Evolutionary conservation across 2,329 filamentous ascomycete species (phyloP).

Genomic region (Fusarium setosum): DNA sequence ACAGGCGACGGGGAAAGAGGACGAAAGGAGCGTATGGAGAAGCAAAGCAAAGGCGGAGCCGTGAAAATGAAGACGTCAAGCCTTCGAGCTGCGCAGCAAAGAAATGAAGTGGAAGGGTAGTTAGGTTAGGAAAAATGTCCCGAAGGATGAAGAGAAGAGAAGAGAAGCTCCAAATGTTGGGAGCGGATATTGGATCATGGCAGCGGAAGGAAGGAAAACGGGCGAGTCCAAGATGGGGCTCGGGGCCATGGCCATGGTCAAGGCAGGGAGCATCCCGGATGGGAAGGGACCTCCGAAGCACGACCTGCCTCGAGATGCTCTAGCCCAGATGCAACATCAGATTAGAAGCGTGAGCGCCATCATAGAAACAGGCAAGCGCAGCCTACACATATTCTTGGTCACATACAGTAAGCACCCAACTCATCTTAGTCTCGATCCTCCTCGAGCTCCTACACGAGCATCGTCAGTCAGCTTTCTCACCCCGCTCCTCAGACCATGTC

Average conservation of each 20-base stretch:
- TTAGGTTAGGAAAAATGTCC: slow-evolving; percentile 6
- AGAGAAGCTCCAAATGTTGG: slow-evolving; percentile 11
- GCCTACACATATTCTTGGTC: too few species aligned
- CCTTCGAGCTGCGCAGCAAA: slow-evolving; percentile 31
- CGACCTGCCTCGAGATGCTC: slow-evolving; percentile 28
- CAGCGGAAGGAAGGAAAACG: slow-evolving; percentile 6
- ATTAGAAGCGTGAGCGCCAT: slow-evolving; percentile 12
- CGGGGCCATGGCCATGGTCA: slow-evolving; percentile 15
- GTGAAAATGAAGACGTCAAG: slow-evolving; percentile 37
- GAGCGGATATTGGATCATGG: not conserved
- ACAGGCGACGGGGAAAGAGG: not conserved
- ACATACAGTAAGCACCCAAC: too few species aligned
- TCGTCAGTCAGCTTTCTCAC: not conserved
- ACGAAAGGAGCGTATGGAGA: slow-evolving; percentile 29
- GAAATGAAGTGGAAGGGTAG: slow-evolving; percentile 8
- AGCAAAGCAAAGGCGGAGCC: slow-evolving; percentile 20
- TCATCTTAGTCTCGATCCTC: not conserved
- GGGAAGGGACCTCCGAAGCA: slow-evolving; percentile 38
- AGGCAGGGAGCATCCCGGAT: slow-evolving; percentile 32
- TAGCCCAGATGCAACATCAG: slow-evolving; percentile 22
- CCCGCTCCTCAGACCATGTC: slow-evolving; percentile 11
- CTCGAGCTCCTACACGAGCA: slow-evolving; percentile 2
- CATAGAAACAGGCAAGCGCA: too few species aligned
- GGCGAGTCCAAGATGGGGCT: slow-evolving; percentile 23
- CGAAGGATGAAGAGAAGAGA: slow-evolving; percentile 7